These are phyloP conservation scores for Plasmodium malariae DNA, from an alignment of 169 alveolate species.

Conservation along the genomic window DNA sequence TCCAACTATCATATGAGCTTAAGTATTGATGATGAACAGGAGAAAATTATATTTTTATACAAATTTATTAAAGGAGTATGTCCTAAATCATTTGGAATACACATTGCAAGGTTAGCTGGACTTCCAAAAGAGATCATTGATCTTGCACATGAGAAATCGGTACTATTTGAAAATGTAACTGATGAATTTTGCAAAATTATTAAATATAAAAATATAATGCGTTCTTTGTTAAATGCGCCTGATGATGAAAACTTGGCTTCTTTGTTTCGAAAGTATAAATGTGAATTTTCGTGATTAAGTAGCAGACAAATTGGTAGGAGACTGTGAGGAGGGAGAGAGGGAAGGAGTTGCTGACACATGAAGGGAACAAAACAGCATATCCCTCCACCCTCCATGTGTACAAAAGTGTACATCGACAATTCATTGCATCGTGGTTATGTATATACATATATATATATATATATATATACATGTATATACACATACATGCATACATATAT, in stretches of 20 bases:
- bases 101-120: slow-evolving; percentile 97
- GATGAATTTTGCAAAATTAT: slow-evolving; percentile 72
- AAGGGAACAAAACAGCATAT: no score
- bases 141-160: slow-evolving; percentile 59
- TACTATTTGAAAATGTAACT: slow-evolving; percentile 67
- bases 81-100: slow-evolving; percentile 97
- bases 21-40: slow-evolving; percentile 82
- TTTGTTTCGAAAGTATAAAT: slow-evolving; percentile 28
- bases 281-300: slow-evolving; percentile 13
- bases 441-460: neutral
- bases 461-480: neutral
- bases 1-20: slow-evolving; percentile 92
- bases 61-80: slow-evolving; percentile 95
- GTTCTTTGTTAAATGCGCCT: slow-evolving; percentile 25
- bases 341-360: neutral
- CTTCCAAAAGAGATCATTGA: slow-evolving; percentile 87
- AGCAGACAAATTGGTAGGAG: neutral
- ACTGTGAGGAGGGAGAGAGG: neutral
- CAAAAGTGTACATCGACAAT: neutral
- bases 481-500: neutral
- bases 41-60: slow-evolving; percentile 93
- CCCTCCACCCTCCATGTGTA: neutral
- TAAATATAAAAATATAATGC: slow-evolving; percentile 55
- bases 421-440: neutral
- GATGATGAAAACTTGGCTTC: slow-evolving; percentile 14